Percentiles rank a stretch among this genome's conserved stretches.
Conservation (phyloP, 129 eudicot genomes). For the Artemisia argyi region DNA sequence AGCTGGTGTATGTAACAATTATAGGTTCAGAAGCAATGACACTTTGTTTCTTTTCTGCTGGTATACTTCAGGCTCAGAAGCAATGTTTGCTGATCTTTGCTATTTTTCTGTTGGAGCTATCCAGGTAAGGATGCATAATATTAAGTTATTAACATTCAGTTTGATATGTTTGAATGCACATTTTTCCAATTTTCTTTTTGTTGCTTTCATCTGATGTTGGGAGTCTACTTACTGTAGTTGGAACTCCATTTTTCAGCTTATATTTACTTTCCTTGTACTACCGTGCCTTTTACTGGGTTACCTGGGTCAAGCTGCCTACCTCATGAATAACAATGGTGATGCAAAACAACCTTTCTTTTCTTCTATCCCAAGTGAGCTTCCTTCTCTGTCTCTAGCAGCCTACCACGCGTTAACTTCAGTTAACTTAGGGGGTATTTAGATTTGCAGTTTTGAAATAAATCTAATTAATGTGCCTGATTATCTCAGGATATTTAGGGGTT, state of each 20-base stretch:
- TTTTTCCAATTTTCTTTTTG: not conserved
- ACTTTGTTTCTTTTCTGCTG: conserved; percentile 24
- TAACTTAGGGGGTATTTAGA: no score
- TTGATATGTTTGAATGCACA: not conserved
- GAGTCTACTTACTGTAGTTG: conserved; percentile 7
- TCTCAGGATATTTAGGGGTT: no score
- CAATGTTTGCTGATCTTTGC: conserved; percentile 99
- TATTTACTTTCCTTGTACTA: conserved; percentile 81
- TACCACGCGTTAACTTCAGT: not conserved
- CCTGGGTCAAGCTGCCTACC: conserved; percentile 98
- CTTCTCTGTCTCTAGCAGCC: conserved; percentile 17
- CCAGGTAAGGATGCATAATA: conserved; percentile 55
- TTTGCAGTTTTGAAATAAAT: no score
- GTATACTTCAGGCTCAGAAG: conserved; percentile 83
- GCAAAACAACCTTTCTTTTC: conserved; percentile 80
- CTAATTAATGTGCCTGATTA: no score
- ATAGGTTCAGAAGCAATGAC: not conserved
- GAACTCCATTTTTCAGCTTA: conserved; percentile 61
- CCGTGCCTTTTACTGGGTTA: conserved; percentile 97
- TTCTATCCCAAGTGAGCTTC: conserved; percentile 78
- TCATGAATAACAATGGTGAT: conserved; percentile 75
- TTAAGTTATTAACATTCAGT: not conserved
- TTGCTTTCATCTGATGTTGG: conserved; percentile 5
- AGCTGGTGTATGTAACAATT: conserved; percentile 22
- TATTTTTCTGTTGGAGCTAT: conserved; percentile 93